Conservation (phyloP, 2,329 filamentous ascomycete species). For the Colletotrichum tanaceti region DNA sequence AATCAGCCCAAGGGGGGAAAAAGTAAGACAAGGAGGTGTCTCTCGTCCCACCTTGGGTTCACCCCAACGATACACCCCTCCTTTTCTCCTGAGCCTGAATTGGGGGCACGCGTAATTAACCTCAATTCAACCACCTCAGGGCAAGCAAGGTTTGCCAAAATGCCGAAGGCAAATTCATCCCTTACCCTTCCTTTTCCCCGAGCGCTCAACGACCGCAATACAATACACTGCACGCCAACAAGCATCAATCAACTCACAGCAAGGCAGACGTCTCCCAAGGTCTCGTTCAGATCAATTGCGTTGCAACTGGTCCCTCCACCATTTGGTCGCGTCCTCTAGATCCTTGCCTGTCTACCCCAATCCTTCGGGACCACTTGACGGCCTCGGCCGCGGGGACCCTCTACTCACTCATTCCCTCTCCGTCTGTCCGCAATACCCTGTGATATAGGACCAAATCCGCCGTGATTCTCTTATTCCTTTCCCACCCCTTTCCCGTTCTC, state of each 20-base stretch:
- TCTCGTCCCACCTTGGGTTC: slow-evolving; percentile 28
- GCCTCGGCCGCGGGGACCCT: background rate
- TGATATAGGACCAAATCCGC: background rate
- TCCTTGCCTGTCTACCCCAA: background rate
- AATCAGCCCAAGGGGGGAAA: background rate
- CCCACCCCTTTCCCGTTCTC: background rate
- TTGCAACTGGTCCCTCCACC: background rate
- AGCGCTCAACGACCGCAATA: background rate
- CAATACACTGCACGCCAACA: background rate
- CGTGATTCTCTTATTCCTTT: background rate
- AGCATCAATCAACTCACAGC: slow-evolving; percentile 1
- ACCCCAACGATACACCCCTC: background rate
- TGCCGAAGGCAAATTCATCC: slow-evolving; percentile 11
- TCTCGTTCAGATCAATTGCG: background rate
- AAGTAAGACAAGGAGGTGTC: background rate
- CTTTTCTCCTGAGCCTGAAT: slow-evolving; percentile 12
- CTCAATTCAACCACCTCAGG: slow-evolving; percentile 17
- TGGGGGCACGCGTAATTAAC: background rate
- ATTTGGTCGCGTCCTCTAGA: background rate
- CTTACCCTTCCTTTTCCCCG: slow-evolving; percentile 1
- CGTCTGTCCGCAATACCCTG: background rate
- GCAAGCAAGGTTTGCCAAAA: slow-evolving; percentile 21
- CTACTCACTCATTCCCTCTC: background rate
- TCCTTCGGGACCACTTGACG: background rate
- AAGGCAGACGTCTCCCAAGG: background rate